phyloP scores from a whole-genome alignment of 352 stramenopile species.

The Globisporangium camurandrum region DNA sequence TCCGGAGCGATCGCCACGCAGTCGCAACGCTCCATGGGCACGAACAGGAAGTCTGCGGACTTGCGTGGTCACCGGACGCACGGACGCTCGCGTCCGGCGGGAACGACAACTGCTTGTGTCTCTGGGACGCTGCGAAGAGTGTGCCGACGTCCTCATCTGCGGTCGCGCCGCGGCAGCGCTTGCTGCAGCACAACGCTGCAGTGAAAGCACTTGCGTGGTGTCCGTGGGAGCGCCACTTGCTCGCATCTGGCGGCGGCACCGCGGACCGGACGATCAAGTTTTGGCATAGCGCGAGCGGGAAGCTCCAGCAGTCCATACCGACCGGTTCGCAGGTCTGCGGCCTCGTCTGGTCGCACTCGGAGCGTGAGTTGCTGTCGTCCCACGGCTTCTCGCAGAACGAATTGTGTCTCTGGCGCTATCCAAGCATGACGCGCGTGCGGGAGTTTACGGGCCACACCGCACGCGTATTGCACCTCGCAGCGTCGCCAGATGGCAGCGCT shows the following conservation, averaged over 20 bases:
- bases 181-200: conserved; percentile 90
- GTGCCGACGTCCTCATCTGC: conserved; percentile 1
- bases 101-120: conserved; percentile 93
- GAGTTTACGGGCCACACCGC: conserved; percentile 97
- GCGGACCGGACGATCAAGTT: conserved; percentile 99
- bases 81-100: conserved; percentile 89
- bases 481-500: conserved; percentile 95
- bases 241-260: conserved; percentile 96
- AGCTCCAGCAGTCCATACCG: conserved; percentile 94
- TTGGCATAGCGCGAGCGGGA: conserved; percentile 95
- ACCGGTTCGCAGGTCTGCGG: conserved; percentile 98
- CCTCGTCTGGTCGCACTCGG: conserved; percentile 89
- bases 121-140: conserved; percentile 84
- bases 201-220: conserved; percentile 98
- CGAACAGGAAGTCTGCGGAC: conserved; percentile 93
- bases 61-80: conserved; percentile 92
- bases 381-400: conserved; percentile 98
- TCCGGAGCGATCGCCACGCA: conserved; percentile 31
- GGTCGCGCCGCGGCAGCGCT: conserved; percentile 29
- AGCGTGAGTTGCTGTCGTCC: conserved; percentile 95
- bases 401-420: conserved; percentile 98
- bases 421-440: conserved; percentile 96
- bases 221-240: conserved; percentile 95
- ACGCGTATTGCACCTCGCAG: conserved; percentile 94
- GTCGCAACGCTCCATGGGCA: conserved; percentile 78